Evolutionary conservation across 805 yeast genomes (phyloP).

Genomic region (Yamadazyma takamatsuzukensis): DNA sequence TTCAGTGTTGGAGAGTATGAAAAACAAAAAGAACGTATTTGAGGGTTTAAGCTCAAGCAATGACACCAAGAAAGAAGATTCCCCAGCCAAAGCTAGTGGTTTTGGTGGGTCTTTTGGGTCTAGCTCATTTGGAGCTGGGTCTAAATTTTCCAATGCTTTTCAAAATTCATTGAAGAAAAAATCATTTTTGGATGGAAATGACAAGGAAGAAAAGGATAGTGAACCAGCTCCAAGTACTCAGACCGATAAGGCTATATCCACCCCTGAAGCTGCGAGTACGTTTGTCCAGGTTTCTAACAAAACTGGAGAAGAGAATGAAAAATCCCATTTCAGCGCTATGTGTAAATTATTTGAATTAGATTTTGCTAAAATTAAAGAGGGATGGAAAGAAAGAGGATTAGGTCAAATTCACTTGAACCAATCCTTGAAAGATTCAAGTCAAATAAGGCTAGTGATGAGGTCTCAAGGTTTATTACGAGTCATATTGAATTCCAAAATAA

Average conservation of each 20-base stretch:
- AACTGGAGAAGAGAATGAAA: slow-evolving; percentile 92
- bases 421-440: slow-evolving; percentile 29
- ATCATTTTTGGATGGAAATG: slow-evolving; percentile 50
- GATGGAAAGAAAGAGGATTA: slow-evolving; percentile 96
- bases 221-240: slow-evolving; percentile 21
- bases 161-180: slow-evolving; percentile 48
- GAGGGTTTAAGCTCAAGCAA: slow-evolving; percentile 17
- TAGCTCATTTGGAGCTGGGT: slow-evolving; percentile 41
- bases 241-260: slow-evolving; percentile 16
- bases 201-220: slow-evolving; percentile 2
- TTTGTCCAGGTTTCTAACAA: slow-evolving; percentile 53
- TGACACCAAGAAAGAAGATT: not conserved
- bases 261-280: slow-evolving; percentile 60
- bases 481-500: slow-evolving; percentile 70
- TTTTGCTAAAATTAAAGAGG: slow-evolving; percentile 58
- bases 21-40: slow-evolving; percentile 23
- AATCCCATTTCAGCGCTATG: slow-evolving; percentile 59
- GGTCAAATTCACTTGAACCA: slow-evolving; percentile 83
- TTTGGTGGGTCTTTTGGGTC: slow-evolving; percentile 11
- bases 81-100: slow-evolving; percentile 8
- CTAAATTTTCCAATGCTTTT: slow-evolving; percentile 53
- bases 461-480: slow-evolving; percentile 82
- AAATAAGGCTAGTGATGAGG: slow-evolving; percentile 81
- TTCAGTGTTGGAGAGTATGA: slow-evolving; percentile 20
- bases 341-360: slow-evolving; percentile 79